Evolutionary conservation across 192 early-diverging fungal genomes (phyloP).

Genomic region (Podila epigama): DNA sequence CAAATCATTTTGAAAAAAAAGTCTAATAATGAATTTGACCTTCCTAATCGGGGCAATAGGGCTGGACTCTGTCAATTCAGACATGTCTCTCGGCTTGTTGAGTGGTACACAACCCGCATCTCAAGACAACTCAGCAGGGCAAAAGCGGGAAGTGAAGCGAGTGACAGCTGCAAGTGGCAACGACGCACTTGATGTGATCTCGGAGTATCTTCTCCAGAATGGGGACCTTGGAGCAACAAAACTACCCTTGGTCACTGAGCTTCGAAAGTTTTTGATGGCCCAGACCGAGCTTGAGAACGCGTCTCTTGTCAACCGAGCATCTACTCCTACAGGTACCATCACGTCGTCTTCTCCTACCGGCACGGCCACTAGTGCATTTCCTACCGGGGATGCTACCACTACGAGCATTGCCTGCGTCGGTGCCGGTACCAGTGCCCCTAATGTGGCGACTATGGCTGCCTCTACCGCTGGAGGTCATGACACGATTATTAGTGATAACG

Average conservation of each 20-base stretch:
- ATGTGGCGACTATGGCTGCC: no score
- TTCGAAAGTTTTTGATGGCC: slow-evolving; percentile 32
- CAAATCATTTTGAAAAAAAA: no score
- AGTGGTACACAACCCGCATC: no score
- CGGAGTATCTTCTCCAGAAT: slow-evolving; percentile 45
- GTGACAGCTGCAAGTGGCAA: slow-evolving; percentile 29
- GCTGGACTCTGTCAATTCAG: no score
- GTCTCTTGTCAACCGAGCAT: background rate
- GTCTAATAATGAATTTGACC: no score
- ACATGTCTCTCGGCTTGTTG: background rate
- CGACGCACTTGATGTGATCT: slow-evolving; percentile 45
- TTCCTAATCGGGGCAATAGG: no score
- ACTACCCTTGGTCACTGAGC: slow-evolving; percentile 38
- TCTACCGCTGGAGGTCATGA: no score
- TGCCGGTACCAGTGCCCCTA: no score
- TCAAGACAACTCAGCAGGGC: slow-evolving; percentile 4
- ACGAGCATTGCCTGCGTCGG: background rate
- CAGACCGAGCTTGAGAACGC: slow-evolving; percentile 40
- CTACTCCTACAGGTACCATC: background rate
- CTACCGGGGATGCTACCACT: background rate
- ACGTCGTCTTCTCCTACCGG: background rate
- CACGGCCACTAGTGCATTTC: background rate
- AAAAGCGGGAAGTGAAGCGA: slow-evolving; percentile 40
- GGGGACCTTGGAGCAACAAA: slow-evolving; percentile 45
- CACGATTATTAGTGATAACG: background rate